Percentiles rank a stretch among this genome's conserved stretches.
These are phyloP conservation scores for Singerocomus rubriflavus DNA, from an alignment of 1,284 basidiomycete species.

Conservation along the genomic window DNA sequence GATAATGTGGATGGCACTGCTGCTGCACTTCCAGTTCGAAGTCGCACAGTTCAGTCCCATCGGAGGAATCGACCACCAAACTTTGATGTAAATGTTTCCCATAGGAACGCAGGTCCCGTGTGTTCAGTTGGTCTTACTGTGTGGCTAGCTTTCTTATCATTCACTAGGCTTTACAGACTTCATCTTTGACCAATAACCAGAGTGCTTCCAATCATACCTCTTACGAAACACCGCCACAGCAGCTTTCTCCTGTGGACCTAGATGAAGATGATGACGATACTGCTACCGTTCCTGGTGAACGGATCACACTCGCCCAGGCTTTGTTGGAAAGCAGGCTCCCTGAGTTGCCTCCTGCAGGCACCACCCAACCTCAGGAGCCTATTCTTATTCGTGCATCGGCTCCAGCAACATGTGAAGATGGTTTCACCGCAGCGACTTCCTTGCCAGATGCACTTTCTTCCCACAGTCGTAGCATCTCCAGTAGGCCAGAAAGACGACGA, in stretches of 20 bases:
- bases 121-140: conserved; percentile 53
- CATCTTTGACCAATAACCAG: conserved; percentile 29
- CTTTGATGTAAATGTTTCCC: conserved; percentile 53
- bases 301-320: conserved; percentile 68
- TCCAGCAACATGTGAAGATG: conserved; percentile 38
- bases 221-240: conserved; percentile 16
- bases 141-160: conserved; percentile 62
- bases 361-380: conserved; percentile 59
- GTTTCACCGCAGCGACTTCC: conserved; percentile 45
- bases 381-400: conserved; percentile 52
- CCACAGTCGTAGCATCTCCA: conserved; percentile 28
- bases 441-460: conserved; percentile 45
- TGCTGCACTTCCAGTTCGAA: conserved; percentile 32
- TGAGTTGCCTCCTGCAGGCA: conserved; percentile 67
- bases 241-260: conserved; percentile 39
- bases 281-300: conserved; percentile 38
- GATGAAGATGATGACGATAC: conserved; percentile 67
- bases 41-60: conserved; percentile 29
- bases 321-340: conserved; percentile 75
- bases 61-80: conserved; percentile 62
- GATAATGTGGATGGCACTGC: conserved; percentile 10
- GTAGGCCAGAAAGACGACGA: conserved; percentile 28
- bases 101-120: conserved; percentile 35
- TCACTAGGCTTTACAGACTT: conserved; percentile 53
- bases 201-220: conserved; percentile 13